These are phyloP conservation scores for Spatholobus suberectus DNA, from an alignment of 306 rosid genomes.

Conservation along the genomic window DNA sequence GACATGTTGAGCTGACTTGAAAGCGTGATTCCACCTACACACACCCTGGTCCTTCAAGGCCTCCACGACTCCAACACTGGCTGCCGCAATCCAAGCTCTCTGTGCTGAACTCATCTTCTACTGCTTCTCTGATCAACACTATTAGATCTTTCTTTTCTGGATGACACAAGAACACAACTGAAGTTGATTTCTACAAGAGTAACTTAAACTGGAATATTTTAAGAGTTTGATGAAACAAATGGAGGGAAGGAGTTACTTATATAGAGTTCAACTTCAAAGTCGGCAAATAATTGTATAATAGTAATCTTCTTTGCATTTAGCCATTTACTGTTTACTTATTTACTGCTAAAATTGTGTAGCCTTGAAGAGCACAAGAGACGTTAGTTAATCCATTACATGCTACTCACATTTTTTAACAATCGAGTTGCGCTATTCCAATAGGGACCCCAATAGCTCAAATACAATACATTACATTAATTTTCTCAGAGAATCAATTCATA, in stretches of 20 bases:
- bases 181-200: neutral
- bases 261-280: neutral
- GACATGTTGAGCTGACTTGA: neutral
- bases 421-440: too few species aligned
- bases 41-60: conserved; percentile 19
- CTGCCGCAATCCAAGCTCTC: conserved; percentile 33
- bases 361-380: neutral
- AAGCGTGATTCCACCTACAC: neutral
- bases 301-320: too few species aligned
- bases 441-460: too few species aligned
- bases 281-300: too few species aligned
- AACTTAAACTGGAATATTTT: neutral
- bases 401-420: neutral
- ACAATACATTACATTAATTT: too few species aligned
- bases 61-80: conserved; percentile 31
- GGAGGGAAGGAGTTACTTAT: neutral
- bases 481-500: too few species aligned
- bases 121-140: neutral
- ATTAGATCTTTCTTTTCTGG: too few species aligned
- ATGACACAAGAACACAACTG: neutral
- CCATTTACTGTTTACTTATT: neutral
- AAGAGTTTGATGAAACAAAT: neutral
- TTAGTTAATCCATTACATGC: neutral
- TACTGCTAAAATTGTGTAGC: neutral
- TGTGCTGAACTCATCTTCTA: conserved; percentile 27